A percentile compares a stretch with the other conserved stretches of the same genome.
Conservation (phyloP, 2,329 filamentous ascomycete genomes). For the Trichoderma citrinoviride region DNA sequence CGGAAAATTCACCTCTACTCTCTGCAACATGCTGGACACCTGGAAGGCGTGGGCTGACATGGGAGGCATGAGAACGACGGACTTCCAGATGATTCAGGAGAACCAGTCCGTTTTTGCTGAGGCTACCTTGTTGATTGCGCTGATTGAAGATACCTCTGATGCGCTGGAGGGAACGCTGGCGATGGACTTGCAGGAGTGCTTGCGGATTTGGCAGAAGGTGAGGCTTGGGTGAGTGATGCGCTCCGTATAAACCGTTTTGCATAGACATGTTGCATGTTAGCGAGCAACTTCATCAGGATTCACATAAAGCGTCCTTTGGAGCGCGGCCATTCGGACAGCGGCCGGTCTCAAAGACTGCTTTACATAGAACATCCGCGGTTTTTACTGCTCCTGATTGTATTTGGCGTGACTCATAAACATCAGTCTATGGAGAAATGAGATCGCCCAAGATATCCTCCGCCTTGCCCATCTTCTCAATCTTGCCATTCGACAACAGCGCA, state of each 20-base stretch:
- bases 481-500: not conserved
- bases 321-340: not conserved
- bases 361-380: no score
- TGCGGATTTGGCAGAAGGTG: conserved; percentile 53
- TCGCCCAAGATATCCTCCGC: not conserved
- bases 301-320: not conserved
- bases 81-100: conserved; percentile 42
- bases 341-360: not conserved
- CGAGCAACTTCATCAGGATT: not conserved
- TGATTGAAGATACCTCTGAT: conserved; percentile 46
- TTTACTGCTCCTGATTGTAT: no score
- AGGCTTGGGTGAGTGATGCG: conserved; percentile 48
- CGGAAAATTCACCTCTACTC: conserved; percentile 39
- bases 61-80: conserved; percentile 50
- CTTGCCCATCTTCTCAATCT: not conserved
- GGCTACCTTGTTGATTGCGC: conserved; percentile 47
- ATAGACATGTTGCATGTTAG: not conserved
- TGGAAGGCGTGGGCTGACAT: conserved; percentile 57
- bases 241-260: no score
- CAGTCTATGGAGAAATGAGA: not conserved
- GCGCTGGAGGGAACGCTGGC: conserved; percentile 48
- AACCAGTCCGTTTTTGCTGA: conserved; percentile 45
- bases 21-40: conserved; percentile 47
- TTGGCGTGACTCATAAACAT: no score
- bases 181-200: conserved; percentile 54